A percentile compares a stretch with the other conserved stretches of the same genome.
Evolutionary conservation across 1,139 yeast genomes (phyloP).

Genomic region (Suhomyces bokatorum): DNA sequence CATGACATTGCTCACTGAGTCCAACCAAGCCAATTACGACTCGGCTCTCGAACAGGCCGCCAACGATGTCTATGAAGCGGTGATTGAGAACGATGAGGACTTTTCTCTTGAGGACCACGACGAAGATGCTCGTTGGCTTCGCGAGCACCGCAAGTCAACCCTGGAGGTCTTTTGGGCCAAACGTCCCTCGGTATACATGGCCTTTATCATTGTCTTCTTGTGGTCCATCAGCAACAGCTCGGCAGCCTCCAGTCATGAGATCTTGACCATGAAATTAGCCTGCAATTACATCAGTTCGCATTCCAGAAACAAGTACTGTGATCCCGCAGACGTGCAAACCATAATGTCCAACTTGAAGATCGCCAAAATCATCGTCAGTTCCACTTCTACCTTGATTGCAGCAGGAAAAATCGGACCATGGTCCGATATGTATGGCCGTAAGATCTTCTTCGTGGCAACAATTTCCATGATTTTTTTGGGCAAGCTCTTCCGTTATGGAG

Average conservation of each 20-base stretch:
- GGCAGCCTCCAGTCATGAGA: conserved; percentile 38
- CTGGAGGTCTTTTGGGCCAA: conserved; percentile 25
- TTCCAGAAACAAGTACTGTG: conserved; percentile 22
- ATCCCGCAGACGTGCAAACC: conserved; percentile 35
- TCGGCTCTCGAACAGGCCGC: conserved; percentile 25
- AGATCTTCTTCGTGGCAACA: conserved; percentile 41
- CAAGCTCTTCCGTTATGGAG: conserved; percentile 25
- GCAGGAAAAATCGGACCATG: conserved; percentile 56
- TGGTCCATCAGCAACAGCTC: conserved; percentile 31
- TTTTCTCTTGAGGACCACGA: conserved; percentile 31
- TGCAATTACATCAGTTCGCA: conserved; percentile 29
- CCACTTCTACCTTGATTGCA: conserved; percentile 36
- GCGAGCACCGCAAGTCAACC: conserved; percentile 37
- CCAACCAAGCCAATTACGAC: neutral
- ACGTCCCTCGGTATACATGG: conserved; percentile 37
- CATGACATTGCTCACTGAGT: neutral
- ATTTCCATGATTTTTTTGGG: conserved; percentile 24
- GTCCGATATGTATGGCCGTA: conserved; percentile 67
- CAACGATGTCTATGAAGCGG: conserved; percentile 30
- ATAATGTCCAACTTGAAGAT: conserved; percentile 39
- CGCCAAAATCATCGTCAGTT: conserved; percentile 29
- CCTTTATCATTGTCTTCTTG: conserved; percentile 29
- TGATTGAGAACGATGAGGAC: conserved; percentile 32
- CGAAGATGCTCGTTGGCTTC: conserved; percentile 41
- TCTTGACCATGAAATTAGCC: conserved; percentile 37